These are phyloP conservation scores for Thelonectria olida DNA, from an alignment of 2,329 filamentous ascomycete genomes.

Conservation along the genomic window DNA sequence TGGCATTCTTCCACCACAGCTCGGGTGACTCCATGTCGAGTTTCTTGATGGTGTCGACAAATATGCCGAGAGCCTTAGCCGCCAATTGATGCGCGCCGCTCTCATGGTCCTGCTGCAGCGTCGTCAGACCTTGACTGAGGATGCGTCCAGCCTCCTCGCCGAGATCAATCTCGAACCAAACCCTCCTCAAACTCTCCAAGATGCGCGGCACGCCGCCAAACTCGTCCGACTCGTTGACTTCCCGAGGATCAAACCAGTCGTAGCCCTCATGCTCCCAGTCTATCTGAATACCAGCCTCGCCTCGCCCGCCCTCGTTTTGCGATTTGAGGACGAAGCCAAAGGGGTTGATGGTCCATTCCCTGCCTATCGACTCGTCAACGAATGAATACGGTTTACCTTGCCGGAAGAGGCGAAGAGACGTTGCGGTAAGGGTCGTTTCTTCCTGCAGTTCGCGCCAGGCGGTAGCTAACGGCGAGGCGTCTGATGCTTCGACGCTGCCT, in stretches of 20 bases:
- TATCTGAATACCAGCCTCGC: slow-evolving; percentile 58
- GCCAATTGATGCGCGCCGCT: slow-evolving; percentile 70
- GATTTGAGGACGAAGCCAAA: slow-evolving; percentile 65
- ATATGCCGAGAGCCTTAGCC: slow-evolving; percentile 57
- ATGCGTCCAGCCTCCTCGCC: slow-evolving; percentile 54
- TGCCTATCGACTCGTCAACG: slow-evolving; percentile 58
- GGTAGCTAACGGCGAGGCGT: slow-evolving; percentile 61
- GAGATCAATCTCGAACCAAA: slow-evolving; percentile 66
- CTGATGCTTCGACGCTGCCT: slow-evolving; percentile 65
- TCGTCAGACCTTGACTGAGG: slow-evolving; percentile 57
- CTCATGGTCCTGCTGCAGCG: slow-evolving; percentile 63
- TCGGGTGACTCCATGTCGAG: slow-evolving; percentile 42
- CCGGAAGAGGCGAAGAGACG: slow-evolving; percentile 60
- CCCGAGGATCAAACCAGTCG: slow-evolving; percentile 64
- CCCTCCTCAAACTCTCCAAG: slow-evolving; percentile 64
- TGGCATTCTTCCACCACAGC: slow-evolving; percentile 64
- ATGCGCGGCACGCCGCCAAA: slow-evolving; percentile 66
- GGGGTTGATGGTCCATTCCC: slow-evolving; percentile 70
- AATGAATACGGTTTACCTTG: slow-evolving; percentile 69
- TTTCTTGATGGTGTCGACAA: slow-evolving; percentile 56
- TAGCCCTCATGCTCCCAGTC: slow-evolving; percentile 72
- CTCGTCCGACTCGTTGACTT: slow-evolving; percentile 55
- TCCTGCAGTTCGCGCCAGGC: slow-evolving; percentile 71
- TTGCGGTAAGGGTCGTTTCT: slow-evolving; percentile 64
- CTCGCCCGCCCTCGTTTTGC: slow-evolving; percentile 37